Conservation (phyloP, 306 rosid species). For the Macrotyloma uniflorum region DNA sequence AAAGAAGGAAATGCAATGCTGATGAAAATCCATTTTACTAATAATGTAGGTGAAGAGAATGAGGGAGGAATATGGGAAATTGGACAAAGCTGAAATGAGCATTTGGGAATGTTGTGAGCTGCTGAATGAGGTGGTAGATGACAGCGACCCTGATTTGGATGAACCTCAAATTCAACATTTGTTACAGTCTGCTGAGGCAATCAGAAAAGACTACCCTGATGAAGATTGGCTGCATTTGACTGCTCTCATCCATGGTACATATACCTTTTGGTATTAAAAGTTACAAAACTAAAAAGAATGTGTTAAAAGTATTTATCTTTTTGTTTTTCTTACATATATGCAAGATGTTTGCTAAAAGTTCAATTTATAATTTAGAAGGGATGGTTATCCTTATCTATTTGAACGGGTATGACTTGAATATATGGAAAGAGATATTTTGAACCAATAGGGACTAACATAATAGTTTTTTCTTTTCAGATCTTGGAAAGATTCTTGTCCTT, state of each 20-base stretch:
- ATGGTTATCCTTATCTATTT: no score
- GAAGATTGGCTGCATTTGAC: slow-evolving; percentile 54
- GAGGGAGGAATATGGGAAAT: slow-evolving; percentile 46
- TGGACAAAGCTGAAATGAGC: slow-evolving; percentile 51
- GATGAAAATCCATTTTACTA: not conserved
- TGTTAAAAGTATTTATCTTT: no score
- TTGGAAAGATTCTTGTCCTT: slow-evolving; percentile 52
- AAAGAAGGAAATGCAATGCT: not conserved
- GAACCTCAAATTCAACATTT: slow-evolving; percentile 47
- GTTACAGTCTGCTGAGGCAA: slow-evolving; percentile 41
- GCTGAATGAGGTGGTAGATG: slow-evolving; percentile 50
- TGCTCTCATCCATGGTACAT: slow-evolving; percentile 52
- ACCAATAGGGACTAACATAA: not conserved
- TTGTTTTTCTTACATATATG: no score
- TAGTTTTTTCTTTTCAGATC: slow-evolving; percentile 41
- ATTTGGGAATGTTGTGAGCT: slow-evolving; percentile 57
- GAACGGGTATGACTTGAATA: no score
- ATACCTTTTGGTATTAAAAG: not conserved
- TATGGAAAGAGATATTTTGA: no score
- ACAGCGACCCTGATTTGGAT: slow-evolving; percentile 49
- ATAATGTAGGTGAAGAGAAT: slow-evolving; percentile 44
- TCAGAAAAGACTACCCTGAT: slow-evolving; percentile 44
- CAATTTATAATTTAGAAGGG: no score
- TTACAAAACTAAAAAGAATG: no score
- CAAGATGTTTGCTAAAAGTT: not conserved